Evolutionary conservation across 495 filamentous ascomycete genomes (phyloP), one percentile per base, ranked within the genome.

Genomic region (Extremus antarcticus): DNA sequence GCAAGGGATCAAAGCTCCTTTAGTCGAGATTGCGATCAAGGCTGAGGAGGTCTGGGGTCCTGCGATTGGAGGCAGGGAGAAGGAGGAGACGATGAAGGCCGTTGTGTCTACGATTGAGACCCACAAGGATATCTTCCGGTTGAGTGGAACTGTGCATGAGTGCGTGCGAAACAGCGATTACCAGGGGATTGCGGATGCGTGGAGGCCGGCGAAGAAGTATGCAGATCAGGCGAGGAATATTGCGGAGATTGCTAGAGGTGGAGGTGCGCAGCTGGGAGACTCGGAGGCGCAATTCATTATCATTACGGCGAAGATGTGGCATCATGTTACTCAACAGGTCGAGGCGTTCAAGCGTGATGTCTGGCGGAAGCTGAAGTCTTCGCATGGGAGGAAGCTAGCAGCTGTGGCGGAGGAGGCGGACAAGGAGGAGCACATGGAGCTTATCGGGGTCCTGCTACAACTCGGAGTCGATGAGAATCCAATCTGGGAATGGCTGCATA

Each of bases 41-140:
- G 91, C 90, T 0, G 88, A 98, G 65, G 94, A 98, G 58, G 82
- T 97, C 2, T 98, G 92, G 87, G 92, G 94, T 0, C 94, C 94
- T 16, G 90, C 90, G 17, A 72, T 98, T 48, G 88, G 88, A 25
- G 91, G 92, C 1, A 78, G 87, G n/a, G 91, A 96, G 55, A 84
- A 88, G 62, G 94, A 97, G 63, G 86, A 90, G 60, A 81, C 80
- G 53, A 71, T 97, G 43, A 90, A 88, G 68, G 76, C 80, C 0
- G 77, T 94, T 7, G 72, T 88, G 32, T 73, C 76, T 2, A 78
- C 80, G 3, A 77, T 97, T 51, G 88, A 95, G 60, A 80, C 76
- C 57, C 81, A 88, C 63, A 84, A 83, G 54, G 86, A 83, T 47
- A 78, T 90, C 23, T 84, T 95, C 51, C 87, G 94, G 65, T 78